Percentiles rank a stretch among this genome's conserved stretches.
Evolutionary conservation across 2,329 filamentous ascomycete genomes (phyloP).

Genomic region (Sporothrix sp.): DNA sequence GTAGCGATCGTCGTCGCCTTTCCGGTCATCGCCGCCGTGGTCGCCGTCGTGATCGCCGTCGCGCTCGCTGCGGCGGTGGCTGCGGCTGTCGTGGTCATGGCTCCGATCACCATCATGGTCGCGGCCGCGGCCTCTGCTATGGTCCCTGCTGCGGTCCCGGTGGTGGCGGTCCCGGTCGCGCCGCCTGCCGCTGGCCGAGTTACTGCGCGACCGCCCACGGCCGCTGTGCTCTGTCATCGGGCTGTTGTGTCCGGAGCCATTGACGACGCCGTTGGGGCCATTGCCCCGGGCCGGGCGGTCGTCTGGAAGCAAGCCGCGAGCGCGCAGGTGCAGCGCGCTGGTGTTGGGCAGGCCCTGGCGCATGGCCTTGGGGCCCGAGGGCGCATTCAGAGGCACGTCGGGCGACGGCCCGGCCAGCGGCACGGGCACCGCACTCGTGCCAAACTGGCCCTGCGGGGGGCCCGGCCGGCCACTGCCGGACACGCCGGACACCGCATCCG

Average conservation of each 20-base stretch:
- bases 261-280: constrained; percentile 5
- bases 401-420: background rate
- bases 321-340: constrained; percentile 57
- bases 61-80: background rate
- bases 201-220: constrained; percentile 36
- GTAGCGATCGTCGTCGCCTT: background rate
- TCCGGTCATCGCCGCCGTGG: constrained; percentile 18
- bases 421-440: background rate
- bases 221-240: constrained; percentile 22
- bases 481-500: too few relatives aligned
- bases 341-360: constrained; percentile 78
- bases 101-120: constrained; percentile 22
- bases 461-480: too few relatives aligned
- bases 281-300: constrained; percentile 15
- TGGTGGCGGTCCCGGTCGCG: constrained; percentile 30
- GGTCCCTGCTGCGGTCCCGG: constrained; percentile 23
- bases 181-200: constrained; percentile 29
- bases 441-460: constrained; percentile 4
- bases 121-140: constrained; percentile 26
- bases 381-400: constrained; percentile 58
- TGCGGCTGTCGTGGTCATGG: constrained; percentile 1
- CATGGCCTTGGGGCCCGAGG: constrained; percentile 91
- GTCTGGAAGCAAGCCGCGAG: constrained; percentile 28
- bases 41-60: constrained; percentile 18
- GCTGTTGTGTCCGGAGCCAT: constrained; percentile 12